These are phyloP conservation scores for Talaromyces verruculosus DNA, from an alignment of 2,329 filamentous ascomycete species.

Conservation along the genomic window DNA sequence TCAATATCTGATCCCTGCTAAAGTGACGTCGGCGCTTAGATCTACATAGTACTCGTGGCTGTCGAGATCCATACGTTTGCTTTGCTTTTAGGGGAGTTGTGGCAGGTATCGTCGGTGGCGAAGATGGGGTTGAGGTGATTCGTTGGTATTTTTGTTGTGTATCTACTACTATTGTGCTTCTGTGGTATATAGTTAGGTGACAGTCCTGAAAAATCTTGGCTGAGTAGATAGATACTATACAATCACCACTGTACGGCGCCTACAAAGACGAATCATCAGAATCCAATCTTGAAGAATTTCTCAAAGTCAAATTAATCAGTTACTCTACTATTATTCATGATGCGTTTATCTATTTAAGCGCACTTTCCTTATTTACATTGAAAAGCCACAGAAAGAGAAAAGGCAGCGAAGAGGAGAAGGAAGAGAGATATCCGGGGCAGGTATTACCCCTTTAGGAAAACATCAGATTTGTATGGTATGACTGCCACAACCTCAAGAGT, in stretches of 20 bases:
- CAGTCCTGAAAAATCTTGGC: background rate
- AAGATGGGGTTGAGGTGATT: background rate
- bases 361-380: background rate
- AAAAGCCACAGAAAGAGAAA: background rate
- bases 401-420: background rate
- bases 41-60: background rate
- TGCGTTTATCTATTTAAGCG: background rate
- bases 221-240: background rate
- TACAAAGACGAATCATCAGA: background rate
- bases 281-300: background rate
- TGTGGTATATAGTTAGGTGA: background rate
- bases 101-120: background rate
- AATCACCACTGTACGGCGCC: background rate
- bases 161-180: background rate
- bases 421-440: background rate
- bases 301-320: background rate
- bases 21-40: constrained; percentile 20
- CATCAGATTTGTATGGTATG: background rate
- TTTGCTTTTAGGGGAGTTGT: background rate
- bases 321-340: background rate
- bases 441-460: background rate
- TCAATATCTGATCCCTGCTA: background rate
- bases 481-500: background rate
- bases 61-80: background rate
- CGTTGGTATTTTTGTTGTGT: background rate